These are phyloP conservation scores for Aspergillus proliferans DNA, from an alignment of 2,329 filamentous ascomycete genomes.

Conservation along the genomic window DNA sequence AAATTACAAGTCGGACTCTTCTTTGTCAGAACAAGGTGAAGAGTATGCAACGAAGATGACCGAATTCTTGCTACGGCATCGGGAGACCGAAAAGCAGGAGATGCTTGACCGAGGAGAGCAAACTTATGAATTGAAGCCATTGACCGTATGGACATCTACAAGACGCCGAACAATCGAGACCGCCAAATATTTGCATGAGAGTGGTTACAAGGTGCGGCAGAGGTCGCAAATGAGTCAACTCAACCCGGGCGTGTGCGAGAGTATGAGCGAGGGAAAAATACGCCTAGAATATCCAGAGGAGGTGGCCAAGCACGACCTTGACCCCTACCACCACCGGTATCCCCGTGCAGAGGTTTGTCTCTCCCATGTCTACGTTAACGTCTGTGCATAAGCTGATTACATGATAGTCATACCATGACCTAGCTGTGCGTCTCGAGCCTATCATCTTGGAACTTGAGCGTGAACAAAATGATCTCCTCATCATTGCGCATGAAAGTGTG, in stretches of 20 bases:
- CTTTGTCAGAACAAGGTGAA: slow-evolving; percentile 70
- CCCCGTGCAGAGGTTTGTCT: slow-evolving; percentile 75
- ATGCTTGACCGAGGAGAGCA: slow-evolving; percentile 63
- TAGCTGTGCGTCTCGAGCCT: slow-evolving; percentile 94
- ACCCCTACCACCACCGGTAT: slow-evolving; percentile 96
- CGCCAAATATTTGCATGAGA: slow-evolving; percentile 68
- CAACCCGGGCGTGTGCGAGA: slow-evolving; percentile 93
- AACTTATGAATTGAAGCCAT: slow-evolving; percentile 64
- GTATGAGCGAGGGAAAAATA: slow-evolving; percentile 78
- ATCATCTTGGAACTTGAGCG: slow-evolving; percentile 96
- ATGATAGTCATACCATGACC: slow-evolving; percentile 84
- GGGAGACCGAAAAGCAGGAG: slow-evolving; percentile 70
- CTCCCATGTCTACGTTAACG: background rate
- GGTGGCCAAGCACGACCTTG: slow-evolving; percentile 82
- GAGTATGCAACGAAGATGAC: slow-evolving; percentile 82
- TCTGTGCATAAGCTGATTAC: background rate
- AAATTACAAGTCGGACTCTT: slow-evolving; percentile 84
- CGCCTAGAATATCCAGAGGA: slow-evolving; percentile 80
- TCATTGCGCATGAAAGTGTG: slow-evolving; percentile 98
- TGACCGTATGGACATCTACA: slow-evolving; percentile 94
- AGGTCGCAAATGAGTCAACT: slow-evolving; percentile 95
- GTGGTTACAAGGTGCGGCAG: slow-evolving; percentile 81
- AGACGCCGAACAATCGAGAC: slow-evolving; percentile 86
- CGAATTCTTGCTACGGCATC: slow-evolving; percentile 72
- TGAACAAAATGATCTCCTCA: slow-evolving; percentile 94